phyloP scores from a whole-genome alignment of 148 eudicot genomes.

The Fallopia convolvulus region DNA sequence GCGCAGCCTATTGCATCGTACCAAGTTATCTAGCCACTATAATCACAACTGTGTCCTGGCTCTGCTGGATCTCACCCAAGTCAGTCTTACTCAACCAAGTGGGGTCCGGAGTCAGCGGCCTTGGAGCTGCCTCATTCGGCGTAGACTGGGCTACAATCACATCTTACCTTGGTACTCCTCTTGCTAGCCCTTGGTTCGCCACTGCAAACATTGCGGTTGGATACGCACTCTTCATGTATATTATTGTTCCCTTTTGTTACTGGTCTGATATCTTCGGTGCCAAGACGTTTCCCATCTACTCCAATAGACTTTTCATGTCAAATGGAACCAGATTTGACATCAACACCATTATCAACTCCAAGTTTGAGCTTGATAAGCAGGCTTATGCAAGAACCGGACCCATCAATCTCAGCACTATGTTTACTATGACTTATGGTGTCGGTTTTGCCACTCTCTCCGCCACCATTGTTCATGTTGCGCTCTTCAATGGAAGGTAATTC shows the following conservation, averaged over 20 bases:
- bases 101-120: constrained; percentile 71
- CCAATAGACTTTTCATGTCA: constrained; percentile 49
- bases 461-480: constrained; percentile 46
- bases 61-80: constrained; percentile 66
- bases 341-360: constrained; percentile 47
- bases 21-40: constrained; percentile 67
- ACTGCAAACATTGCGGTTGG: constrained; percentile 81
- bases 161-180: constrained; percentile 69
- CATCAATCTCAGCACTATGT: constrained; percentile 48
- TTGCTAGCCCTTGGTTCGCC: constrained; percentile 98
- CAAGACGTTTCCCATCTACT: constrained; percentile 72
- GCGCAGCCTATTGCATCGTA: constrained; percentile 63
- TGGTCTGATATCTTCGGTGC: constrained; percentile 60
- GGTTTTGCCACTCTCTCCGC: constrained; percentile 74
- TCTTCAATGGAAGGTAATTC: constrained; percentile 55
- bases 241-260: constrained; percentile 53
- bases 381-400: constrained; percentile 46
- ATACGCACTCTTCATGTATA: constrained; percentile 50
- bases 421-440: constrained; percentile 61
- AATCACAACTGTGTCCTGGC: constrained; percentile 73
- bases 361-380: constrained; percentile 38
- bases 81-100: constrained; percentile 67
- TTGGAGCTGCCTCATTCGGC: constrained; percentile 74
- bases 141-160: constrained; percentile 87
- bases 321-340: constrained; percentile 59